phyloP scores from a whole-genome alignment of 208 protist genomes.

The Leishmania major region DNA sequence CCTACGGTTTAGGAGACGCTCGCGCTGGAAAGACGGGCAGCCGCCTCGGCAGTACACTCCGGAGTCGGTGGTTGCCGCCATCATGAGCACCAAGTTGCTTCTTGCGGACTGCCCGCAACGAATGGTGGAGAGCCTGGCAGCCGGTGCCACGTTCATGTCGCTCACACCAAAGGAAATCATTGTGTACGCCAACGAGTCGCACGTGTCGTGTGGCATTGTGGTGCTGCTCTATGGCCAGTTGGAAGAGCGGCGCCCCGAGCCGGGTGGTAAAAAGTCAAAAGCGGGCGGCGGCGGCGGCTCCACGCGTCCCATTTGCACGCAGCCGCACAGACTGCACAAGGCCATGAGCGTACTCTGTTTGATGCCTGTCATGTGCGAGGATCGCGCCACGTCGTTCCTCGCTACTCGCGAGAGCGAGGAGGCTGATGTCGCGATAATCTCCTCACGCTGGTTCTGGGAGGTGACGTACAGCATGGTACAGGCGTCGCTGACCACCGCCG shows the following conservation, averaged over 20 bases:
- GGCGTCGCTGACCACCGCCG: conserved; percentile 30
- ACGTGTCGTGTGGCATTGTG: conserved; percentile 77
- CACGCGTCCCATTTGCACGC: conserved; percentile 40
- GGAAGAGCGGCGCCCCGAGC: conserved; percentile 39
- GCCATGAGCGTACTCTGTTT: conserved; percentile 70
- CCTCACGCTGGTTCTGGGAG: conserved; percentile 85
- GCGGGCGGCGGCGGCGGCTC: background rate
- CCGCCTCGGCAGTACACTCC: conserved; percentile 63
- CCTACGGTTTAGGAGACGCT: conserved; percentile 40
- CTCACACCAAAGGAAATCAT: conserved; percentile 58
- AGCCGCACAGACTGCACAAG: conserved; percentile 37
- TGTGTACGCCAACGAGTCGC: conserved; percentile 80
- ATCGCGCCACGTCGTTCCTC: conserved; percentile 56
- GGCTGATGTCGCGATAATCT: conserved; percentile 78
- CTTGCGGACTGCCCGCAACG: conserved; percentile 69
- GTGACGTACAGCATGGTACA: conserved; percentile 54
- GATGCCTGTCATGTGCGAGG: conserved; percentile 78
- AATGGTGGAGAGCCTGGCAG: conserved; percentile 53
- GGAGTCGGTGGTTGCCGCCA: conserved; percentile 67
- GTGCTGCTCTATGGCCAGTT: conserved; percentile 83
- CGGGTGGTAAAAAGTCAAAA: background rate
- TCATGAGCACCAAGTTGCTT: conserved; percentile 52
- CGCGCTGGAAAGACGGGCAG: conserved; percentile 39
- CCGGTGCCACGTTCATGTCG: conserved; percentile 58
- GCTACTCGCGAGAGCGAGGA: conserved; percentile 41